Evolutionary conservation across 805 yeast species (phyloP).

Genomic region (Yamadazyma phyllophila): DNA sequence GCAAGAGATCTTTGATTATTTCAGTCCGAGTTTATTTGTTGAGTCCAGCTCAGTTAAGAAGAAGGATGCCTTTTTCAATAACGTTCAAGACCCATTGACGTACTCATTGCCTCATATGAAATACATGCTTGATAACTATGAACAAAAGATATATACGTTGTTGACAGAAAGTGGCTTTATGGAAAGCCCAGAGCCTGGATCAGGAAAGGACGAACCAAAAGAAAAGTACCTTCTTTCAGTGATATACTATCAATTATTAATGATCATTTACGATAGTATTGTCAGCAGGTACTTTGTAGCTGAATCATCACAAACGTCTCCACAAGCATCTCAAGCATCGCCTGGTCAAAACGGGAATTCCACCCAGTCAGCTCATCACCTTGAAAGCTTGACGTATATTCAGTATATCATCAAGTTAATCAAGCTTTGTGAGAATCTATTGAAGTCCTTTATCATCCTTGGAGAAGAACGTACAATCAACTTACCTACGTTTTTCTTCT

Average conservation of each 20-base stretch:
- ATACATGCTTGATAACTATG: slow-evolving; percentile 37
- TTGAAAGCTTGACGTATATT: slow-evolving; percentile 29
- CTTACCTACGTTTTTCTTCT: slow-evolving; percentile 52
- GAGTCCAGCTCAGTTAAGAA: slow-evolving; percentile 12
- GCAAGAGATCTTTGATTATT: slow-evolving; percentile 46
- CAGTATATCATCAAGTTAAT: slow-evolving; percentile 43
- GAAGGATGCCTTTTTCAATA: slow-evolving; percentile 12
- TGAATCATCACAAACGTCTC: slow-evolving; percentile 8
- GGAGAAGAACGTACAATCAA: slow-evolving; percentile 34
- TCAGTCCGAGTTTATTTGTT: slow-evolving; percentile 25
- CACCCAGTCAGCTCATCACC: slow-evolving; percentile 1
- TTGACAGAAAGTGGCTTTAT: slow-evolving; percentile 42
- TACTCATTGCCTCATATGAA: slow-evolving; percentile 15
- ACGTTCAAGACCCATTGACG: slow-evolving; percentile 14
- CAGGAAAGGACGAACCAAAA: slow-evolving; percentile 22
- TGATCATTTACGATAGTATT: slow-evolving; percentile 52
- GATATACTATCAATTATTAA: slow-evolving; percentile 48
- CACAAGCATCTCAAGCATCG: too few species aligned
- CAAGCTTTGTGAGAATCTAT: slow-evolving; percentile 44
- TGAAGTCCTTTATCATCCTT: slow-evolving; percentile 43
- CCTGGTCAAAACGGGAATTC: too few species aligned
- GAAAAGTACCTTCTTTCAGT: slow-evolving; percentile 41
- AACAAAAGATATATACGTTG: slow-evolving; percentile 37
- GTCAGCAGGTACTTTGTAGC: slow-evolving; percentile 35
- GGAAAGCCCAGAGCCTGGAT: slow-evolving; percentile 17